A percentile compares a stretch with the other conserved stretches of the same genome.
These are phyloP conservation scores for Yamadazyma paraphyllophila DNA, from an alignment of 805 yeast genomes.

Conservation along the genomic window DNA sequence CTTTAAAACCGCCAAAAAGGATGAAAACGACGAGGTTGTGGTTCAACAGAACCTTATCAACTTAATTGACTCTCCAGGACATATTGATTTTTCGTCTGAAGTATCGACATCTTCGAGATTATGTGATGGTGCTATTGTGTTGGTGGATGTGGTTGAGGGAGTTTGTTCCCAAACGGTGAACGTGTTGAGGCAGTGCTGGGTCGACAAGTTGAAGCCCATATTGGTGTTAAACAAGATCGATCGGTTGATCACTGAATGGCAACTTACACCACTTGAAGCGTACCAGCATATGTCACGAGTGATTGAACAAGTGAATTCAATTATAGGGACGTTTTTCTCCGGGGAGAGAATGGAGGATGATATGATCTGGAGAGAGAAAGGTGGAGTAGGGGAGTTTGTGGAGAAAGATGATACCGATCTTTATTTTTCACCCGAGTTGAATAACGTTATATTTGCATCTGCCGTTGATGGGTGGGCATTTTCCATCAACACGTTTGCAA, in stretches of 20 bases:
- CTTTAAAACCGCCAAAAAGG: slow-evolving; percentile 60
- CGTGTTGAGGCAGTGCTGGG: slow-evolving; percentile 93
- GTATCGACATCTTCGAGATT: slow-evolving; percentile 94
- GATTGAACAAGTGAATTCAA: slow-evolving; percentile 92
- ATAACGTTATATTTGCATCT: slow-evolving; percentile 85
- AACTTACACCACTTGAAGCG: slow-evolving; percentile 81
- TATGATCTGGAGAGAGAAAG: slow-evolving; percentile 66
- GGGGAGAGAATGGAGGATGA: slow-evolving; percentile 93
- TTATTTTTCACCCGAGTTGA: slow-evolving; percentile 82
- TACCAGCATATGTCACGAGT: slow-evolving; percentile 73
- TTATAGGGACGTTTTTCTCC: slow-evolving; percentile 86
- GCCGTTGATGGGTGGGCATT: slow-evolving; percentile 99
- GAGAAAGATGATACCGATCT: slow-evolving; percentile 79
- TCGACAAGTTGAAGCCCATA: slow-evolving; percentile 83
- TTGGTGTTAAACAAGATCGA: slow-evolving; percentile 91
- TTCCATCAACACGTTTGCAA: slow-evolving; percentile 82
- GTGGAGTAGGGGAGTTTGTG: slow-evolving; percentile 56
- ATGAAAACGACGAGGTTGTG: slow-evolving; percentile 38
- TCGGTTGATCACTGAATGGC: slow-evolving; percentile 76
- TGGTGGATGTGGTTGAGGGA: slow-evolving; percentile 97
- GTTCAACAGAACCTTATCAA: slow-evolving; percentile 82
- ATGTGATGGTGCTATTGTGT: slow-evolving; percentile 94
- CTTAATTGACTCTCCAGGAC: slow-evolving; percentile 98
- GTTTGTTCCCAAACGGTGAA: slow-evolving; percentile 97
- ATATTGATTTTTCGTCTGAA: slow-evolving; percentile 93